Evolutionary conservation across 768 basidiomycete species (phyloP).

Genomic region (Russula ochroleuca): DNA sequence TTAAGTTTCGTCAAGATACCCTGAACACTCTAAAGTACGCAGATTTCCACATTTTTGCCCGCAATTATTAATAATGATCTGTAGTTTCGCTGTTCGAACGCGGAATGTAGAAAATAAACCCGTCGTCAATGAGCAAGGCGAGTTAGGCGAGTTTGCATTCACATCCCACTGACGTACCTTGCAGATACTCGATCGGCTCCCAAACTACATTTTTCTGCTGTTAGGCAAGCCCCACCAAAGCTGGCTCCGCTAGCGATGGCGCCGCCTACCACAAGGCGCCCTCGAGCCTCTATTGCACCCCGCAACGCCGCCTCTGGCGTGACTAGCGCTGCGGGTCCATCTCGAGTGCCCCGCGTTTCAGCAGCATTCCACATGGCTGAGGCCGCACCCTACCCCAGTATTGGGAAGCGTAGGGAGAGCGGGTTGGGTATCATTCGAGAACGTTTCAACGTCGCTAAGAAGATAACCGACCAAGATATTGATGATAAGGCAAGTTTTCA

Average conservation of each 20-base stretch:
- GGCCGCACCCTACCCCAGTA: conserved; percentile 21
- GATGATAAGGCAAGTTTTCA: conserved; percentile 56
- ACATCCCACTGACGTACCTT: conserved; percentile 7
- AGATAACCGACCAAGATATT: conserved; percentile 65
- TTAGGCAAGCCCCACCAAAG: conserved; percentile 43
- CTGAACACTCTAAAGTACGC: conserved; percentile 83
- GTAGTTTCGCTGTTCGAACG: conserved; percentile 73
- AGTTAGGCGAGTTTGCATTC: not conserved
- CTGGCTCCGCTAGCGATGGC: conserved; percentile 36
- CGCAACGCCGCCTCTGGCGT: conserved; percentile 3
- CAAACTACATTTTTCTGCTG: conserved; percentile 64
- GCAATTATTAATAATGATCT: not conserved
- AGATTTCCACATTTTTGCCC: conserved; percentile 27
- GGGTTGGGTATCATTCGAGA: conserved; percentile 19
- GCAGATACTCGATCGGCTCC: conserved; percentile 55
- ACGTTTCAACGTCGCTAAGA: conserved; percentile 19
- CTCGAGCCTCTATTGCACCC: conserved; percentile 30
- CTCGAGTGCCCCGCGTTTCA: conserved; percentile 24
- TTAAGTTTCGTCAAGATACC: conserved; percentile 80
- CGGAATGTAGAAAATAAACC: conserved; percentile 85
- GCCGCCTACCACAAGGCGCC: conserved; percentile 13
- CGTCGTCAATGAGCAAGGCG: conserved; percentile 72
- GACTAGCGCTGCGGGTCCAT: conserved; percentile 20
- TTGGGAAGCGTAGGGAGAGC: conserved; percentile 24
- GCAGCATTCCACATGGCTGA: conserved; percentile 17